Evolutionary conservation across 1,284 basidiomycete genomes (phyloP), one percentile per base, ranked within the genome.

Genomic region (Marasmius tenuissimus): DNA sequence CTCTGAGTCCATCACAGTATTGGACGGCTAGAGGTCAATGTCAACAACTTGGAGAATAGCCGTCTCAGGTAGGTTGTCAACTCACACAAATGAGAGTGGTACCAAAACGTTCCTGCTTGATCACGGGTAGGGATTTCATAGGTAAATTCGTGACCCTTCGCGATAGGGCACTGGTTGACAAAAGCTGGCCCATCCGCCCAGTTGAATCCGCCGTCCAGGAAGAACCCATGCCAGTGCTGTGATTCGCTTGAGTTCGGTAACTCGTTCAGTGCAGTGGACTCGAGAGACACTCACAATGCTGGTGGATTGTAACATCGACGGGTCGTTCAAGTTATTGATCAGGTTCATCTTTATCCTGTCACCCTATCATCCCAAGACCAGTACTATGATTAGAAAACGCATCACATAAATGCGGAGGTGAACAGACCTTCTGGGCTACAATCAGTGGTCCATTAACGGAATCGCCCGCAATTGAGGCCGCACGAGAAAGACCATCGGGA

Each of bases 41-140:
- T 70, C 9, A 69, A 72, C 67, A 63, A 53, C 37, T 38, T 10
- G 69, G 60, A 3, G 60, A 65, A 54, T 70, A 72, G 54, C 67
- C 65, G 67, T 77, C 78, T 14, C 10, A 2, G 37, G 49, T 42
- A 3, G 38, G 2, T 7, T 10, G 9, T 8, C 37, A 9, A 27
- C 18, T 18, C 27, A 49, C 27, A 57, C 42, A 62, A n/a, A 35
- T 60, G 59, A 22, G 59, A 63, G 47, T 61, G 59, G 33, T 65
- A 74, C 70, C 69, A 71, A 60, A 62, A 73, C 11, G 74, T 78
- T 6, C 74, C 74, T 12, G 70, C 59, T 63, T 75, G 75, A 52
- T 61, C 64, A n/a, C 53, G 63, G 16, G 64, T 64, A 33, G n/a
- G 54, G 60, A 67, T 70, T 35, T 64, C 55, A 58, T 78, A 68